Conservation (phyloP, 345 rosid species). For the Brassica nigra region DNA sequence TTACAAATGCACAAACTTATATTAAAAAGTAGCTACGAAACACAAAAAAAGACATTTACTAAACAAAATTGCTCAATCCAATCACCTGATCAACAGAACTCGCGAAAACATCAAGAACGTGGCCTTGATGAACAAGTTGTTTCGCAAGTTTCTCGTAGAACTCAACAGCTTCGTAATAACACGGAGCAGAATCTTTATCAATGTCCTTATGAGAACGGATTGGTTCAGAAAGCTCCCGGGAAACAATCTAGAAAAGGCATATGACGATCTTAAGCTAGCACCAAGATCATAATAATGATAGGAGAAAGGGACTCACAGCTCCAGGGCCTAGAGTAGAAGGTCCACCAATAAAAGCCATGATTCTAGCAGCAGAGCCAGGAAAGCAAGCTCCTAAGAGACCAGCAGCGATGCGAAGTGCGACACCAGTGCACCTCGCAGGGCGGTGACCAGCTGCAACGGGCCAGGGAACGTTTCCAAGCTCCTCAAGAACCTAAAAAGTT, state of each 20-base stretch:
- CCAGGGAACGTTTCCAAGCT: conserved; percentile 89
- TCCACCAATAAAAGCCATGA: conserved; percentile 95
- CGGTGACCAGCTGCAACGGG: conserved; percentile 71
- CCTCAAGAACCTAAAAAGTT: conserved; percentile 65
- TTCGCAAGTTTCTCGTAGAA: conserved; percentile 75
- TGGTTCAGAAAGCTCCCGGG: conserved; percentile 80
- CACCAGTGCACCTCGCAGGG: conserved; percentile 79
- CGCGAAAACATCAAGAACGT: conserved; percentile 93
- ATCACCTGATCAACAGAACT: conserved; percentile 90
- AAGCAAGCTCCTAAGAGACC: conserved; percentile 85
- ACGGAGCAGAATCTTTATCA: conserved; percentile 81
- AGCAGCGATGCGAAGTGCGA: conserved; percentile 90
- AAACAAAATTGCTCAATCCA: conserved; percentile 2
- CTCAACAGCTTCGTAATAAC: conserved; percentile 76
- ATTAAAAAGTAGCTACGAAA: not conserved
- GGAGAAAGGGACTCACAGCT: conserved; percentile 55
- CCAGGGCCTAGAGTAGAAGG: conserved; percentile 89
- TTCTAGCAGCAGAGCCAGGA: conserved; percentile 95
- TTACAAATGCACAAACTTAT: conserved; percentile 20
- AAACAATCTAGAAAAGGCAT: conserved; percentile 64
- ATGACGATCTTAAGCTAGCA: not conserved
- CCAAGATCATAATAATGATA: not conserved
- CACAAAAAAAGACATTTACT: not conserved
- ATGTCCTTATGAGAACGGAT: conserved; percentile 97
- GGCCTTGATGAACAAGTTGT: conserved; percentile 98